These are phyloP conservation scores for Pythium plurisporium DNA, from an alignment of 352 stramenopile genomes.

Conservation along the genomic window DNA sequence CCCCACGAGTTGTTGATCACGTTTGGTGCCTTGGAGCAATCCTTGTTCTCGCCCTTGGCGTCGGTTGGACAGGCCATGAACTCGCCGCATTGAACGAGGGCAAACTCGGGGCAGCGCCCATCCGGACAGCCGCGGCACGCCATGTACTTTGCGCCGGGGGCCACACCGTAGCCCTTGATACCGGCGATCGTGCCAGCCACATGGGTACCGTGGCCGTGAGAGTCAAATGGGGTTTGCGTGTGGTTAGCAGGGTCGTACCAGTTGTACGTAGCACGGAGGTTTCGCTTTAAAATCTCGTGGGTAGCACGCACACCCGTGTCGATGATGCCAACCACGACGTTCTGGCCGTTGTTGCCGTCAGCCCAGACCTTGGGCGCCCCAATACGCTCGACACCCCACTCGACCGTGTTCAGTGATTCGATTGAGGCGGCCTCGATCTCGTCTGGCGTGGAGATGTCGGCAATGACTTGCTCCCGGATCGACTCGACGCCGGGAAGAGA, in stretches of 20 bases:
- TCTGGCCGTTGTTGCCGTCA: conserved; percentile 15
- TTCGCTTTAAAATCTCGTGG: conserved; percentile 18
- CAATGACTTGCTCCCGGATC: conserved; percentile 15
- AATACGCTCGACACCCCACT: conserved; percentile 26
- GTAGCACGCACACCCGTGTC: conserved; percentile 18
- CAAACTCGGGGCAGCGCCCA: conserved; percentile 9
- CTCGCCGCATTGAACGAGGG: conserved; percentile 24
- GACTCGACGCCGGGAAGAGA: conserved; percentile 10
- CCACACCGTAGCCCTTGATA: not conserved
- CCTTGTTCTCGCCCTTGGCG: conserved; percentile 19
- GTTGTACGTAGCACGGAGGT: conserved; percentile 14
- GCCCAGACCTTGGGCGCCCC: conserved; percentile 21
- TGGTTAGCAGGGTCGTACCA: conserved; percentile 31
- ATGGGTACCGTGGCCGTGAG: conserved; percentile 13
- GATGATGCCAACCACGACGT: not conserved
- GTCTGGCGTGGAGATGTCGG: not conserved
- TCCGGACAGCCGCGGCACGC: conserved; percentile 23
- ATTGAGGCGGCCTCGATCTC: not conserved
- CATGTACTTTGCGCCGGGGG: conserved; percentile 19
- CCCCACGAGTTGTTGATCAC: conserved; percentile 36
- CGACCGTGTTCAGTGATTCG: not conserved
- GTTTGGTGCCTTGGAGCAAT: conserved; percentile 18
- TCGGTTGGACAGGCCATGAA: conserved; percentile 22
- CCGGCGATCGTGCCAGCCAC: not conserved
- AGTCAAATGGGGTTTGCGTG: conserved; percentile 19